Conservation (phyloP, 345 rosid genomes). For the Corchorus capsularis region DNA sequence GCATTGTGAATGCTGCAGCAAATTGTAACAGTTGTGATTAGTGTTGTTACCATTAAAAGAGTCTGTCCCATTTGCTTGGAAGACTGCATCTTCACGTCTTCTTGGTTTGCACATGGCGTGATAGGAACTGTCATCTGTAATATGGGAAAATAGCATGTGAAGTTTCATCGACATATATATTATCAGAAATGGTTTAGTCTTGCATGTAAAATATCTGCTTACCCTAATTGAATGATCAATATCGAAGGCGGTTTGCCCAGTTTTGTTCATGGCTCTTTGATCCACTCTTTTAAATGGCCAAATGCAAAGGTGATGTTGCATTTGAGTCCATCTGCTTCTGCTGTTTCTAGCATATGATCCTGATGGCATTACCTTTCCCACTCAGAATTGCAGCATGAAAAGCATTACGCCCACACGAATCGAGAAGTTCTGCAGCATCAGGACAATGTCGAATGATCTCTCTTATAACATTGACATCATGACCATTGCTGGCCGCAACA, state of each 20-base stretch:
- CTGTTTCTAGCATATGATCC: background rate
- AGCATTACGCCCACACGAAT: background rate
- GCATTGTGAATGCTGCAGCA: constrained; percentile 6
- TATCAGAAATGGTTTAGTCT: background rate
- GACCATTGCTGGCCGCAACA: constrained; percentile 1
- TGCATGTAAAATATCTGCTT: background rate
- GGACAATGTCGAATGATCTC: background rate
- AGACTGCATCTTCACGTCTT: background rate
- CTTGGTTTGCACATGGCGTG: background rate
- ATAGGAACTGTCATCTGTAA: background rate
- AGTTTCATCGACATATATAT: background rate
- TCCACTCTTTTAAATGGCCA: background rate
- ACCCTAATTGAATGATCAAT: background rate
- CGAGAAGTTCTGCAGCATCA: background rate
- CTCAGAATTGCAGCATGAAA: background rate
- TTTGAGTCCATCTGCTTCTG: background rate
- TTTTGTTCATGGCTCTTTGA: constrained; percentile 6
- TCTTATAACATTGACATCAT: background rate
- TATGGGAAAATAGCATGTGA: background rate
- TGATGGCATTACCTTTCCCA: background rate
- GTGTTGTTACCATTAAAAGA: background rate
- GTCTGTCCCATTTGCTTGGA: background rate
- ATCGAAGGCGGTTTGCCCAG: background rate
- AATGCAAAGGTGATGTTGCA: background rate
- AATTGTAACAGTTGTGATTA: constrained; percentile 4